Base-by-base conservation (phyloP, 805 yeast species). In the Cyberlindnera misumaiensis region DNA sequence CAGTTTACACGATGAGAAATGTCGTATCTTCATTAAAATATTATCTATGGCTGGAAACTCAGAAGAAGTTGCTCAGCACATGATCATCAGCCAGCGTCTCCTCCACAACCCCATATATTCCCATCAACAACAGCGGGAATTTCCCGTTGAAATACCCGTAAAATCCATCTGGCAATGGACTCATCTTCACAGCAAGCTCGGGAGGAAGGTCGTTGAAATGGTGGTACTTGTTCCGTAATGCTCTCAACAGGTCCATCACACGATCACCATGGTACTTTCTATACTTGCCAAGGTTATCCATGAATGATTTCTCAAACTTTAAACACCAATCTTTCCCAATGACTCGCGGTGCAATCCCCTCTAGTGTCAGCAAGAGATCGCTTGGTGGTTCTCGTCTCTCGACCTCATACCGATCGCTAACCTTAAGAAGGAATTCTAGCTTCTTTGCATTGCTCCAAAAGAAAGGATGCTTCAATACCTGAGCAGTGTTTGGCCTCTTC, bases 221-320 rank as follows among this genome's bases (percentile, higher is more conserved):
- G 59, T 93, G 97, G 53, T 86, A 82, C 59, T 93, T 93, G 64
- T 93, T 93, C 51, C 99, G 71, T 49, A 93, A 60, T 0, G 96
- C 96, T 42, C 99, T 68, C 42, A 93, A 62, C 36, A 93, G 63
- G 58, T 93, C 98, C 79, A 88, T 77, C 33, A 93, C 61, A 50
- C 79, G 83, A 41, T 73, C 77, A 1, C 83, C 73, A 46, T 82
- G 81, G 58, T 93, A 93, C 59, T 87, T 89, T 49, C 99, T 72
- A 58, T 87, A 93, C 55, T 85, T 86, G 14, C 95, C 96, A 46
- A 93, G 67, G 54, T 90, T 88, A 24, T 80, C 84, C 64, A 85
- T 70, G 52, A 90, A 84, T 12, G 68, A 64, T n/a, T 63, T 55
- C 52, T 87, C 94, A 56, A 93, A 80, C 49, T 72, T 73, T 11